Percentiles rank a stretch among this genome's conserved stretches.
These are phyloP conservation scores for Hymenoscyphus albidus DNA, from an alignment of 2,329 filamentous ascomycete species.

Conservation along the genomic window DNA sequence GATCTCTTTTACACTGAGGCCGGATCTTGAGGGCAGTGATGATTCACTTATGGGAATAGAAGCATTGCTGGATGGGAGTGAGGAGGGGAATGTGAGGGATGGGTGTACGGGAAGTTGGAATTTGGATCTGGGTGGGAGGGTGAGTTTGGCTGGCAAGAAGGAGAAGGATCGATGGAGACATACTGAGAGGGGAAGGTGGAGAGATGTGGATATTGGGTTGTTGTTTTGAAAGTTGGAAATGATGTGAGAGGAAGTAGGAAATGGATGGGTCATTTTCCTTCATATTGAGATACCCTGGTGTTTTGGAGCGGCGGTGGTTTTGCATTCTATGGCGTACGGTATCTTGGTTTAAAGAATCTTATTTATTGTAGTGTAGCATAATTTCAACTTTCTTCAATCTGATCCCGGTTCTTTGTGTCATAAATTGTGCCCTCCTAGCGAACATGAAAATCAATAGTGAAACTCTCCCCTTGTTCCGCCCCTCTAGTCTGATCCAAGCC, in stretches of 20 bases:
- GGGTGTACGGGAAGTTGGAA: conserved; percentile 29
- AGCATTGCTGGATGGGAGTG: conserved; percentile 47
- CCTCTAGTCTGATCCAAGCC: too few relatives aligned
- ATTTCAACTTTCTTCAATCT: background rate
- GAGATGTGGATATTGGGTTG: conserved; percentile 23
- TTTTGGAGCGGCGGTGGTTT: background rate
- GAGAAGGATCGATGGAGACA: conserved; percentile 33
- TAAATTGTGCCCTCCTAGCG: background rate
- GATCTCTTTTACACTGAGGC: conserved; percentile 57
- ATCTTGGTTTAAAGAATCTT: background rate
- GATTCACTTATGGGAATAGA: conserved; percentile 53
- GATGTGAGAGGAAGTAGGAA: background rate
- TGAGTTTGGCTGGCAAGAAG: conserved; percentile 21
- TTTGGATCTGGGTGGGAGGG: conserved; percentile 13
- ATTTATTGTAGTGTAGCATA: background rate
- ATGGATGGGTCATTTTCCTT: background rate
- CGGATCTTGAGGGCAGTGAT: conserved; percentile 48
- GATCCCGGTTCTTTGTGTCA: background rate
- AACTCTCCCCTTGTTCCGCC: too few relatives aligned
- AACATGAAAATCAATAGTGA: background rate
- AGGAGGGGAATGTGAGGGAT: conserved; percentile 39
- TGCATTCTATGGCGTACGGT: background rate
- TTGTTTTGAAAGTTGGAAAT: conserved; percentile 22
- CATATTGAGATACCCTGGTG: background rate
- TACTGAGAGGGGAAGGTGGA: conserved; percentile 31